phyloP scores from a whole-genome alignment of 2,329 filamentous ascomycete species.

The Truncatella angustata region DNA sequence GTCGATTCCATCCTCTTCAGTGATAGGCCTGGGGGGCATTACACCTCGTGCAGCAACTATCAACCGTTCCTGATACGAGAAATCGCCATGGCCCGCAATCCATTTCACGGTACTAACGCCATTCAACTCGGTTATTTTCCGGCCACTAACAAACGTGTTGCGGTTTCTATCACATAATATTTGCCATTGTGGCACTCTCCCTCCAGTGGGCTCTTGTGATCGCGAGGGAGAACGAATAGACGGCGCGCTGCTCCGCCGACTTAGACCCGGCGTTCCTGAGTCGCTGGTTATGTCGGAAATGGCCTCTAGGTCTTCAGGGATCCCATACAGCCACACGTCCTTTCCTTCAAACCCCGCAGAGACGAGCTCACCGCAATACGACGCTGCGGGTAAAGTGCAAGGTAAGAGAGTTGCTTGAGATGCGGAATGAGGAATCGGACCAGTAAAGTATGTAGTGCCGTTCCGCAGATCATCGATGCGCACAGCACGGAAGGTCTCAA shows the following conservation, averaged over 20 bases:
- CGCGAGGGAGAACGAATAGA: constrained; percentile 38
- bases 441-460: constrained; percentile 77
- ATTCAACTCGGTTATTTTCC: constrained; percentile 61
- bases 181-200: constrained; percentile 64
- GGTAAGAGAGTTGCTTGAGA: constrained; percentile 62
- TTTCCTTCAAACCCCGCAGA: constrained; percentile 71
- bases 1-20: constrained; percentile 69
- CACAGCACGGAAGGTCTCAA: constrained; percentile 76
- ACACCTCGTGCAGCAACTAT: constrained; percentile 73
- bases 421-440: constrained; percentile 54
- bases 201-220: constrained; percentile 32
- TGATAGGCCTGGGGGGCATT: constrained; percentile 51
- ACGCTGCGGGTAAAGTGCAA: constrained; percentile 67
- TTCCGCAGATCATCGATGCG: constrained; percentile 72
- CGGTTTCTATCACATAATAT: constrained; percentile 65
- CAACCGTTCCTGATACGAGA: constrained; percentile 53
- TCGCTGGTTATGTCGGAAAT: constrained; percentile 42
- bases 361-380: constrained; percentile 68
- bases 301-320: constrained; percentile 71
- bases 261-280: constrained; percentile 22
- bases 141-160: constrained; percentile 69
- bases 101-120: constrained; percentile 70
- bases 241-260: constrained; percentile 40
- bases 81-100: constrained; percentile 57
- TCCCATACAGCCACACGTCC: constrained; percentile 76